phyloP scores from a whole-genome alignment of 768 basidiomycete genomes.

The Boletus insuetus region DNA sequence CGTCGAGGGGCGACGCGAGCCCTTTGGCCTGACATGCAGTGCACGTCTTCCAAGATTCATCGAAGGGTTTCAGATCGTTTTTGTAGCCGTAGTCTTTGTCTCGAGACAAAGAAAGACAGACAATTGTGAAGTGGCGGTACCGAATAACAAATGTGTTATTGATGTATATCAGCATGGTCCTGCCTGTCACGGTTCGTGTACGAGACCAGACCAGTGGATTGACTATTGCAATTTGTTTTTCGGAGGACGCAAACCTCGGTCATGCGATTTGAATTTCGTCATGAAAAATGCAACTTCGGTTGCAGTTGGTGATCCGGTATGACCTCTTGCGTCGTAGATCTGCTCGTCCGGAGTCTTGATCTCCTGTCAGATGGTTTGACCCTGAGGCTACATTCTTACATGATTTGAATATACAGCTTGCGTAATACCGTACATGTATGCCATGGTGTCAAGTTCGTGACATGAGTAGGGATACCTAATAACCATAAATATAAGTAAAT shows the following conservation, averaged over 20 bases:
- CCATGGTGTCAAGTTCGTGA: background rate
- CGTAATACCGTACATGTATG: background rate
- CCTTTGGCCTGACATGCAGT: background rate
- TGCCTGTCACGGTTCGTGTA: too few species aligned
- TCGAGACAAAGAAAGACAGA: too few species aligned
- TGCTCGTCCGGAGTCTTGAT: background rate
- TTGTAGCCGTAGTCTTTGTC: background rate
- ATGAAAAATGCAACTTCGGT: background rate
- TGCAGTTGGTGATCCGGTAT: background rate
- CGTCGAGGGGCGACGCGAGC: background rate
- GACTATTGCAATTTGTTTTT: background rate
- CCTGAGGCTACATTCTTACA: too few species aligned
- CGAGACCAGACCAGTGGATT: background rate
- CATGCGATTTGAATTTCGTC: constrained; percentile 7
- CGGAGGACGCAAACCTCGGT: constrained; percentile 2
- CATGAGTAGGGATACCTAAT: background rate
- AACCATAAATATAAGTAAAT: background rate
- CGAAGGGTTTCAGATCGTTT: background rate
- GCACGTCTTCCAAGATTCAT: background rate
- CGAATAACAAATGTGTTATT: background rate
- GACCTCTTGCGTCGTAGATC: background rate
- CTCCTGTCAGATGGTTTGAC: too few species aligned
- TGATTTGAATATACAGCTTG: background rate
- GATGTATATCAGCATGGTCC: too few species aligned
- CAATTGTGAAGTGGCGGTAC: background rate